These are phyloP conservation scores for Mycena pura DNA, from an alignment of 768 basidiomycete species.

Conservation along the genomic window DNA sequence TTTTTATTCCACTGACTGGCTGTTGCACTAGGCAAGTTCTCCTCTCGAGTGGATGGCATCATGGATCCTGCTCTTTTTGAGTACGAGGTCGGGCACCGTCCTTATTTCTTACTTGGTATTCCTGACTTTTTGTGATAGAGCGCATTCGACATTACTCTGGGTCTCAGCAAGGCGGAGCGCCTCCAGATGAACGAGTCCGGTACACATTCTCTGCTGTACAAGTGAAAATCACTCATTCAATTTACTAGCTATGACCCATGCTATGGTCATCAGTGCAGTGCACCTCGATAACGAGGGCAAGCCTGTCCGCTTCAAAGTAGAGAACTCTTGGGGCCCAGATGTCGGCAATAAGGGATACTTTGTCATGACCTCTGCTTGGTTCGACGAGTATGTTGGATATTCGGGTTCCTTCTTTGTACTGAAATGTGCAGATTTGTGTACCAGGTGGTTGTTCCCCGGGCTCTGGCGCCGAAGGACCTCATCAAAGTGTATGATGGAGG, in stretches of 20 bases:
- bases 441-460: slow-evolving; percentile 89
- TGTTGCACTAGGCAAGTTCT: slow-evolving; percentile 65
- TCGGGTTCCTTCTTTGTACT: neutral
- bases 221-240: neutral
- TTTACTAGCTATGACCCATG: slow-evolving; percentile 82
- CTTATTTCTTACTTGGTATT: neutral
- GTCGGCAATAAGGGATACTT: slow-evolving; percentile 87
- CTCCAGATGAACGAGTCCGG: slow-evolving; percentile 79
- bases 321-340: slow-evolving; percentile 91
- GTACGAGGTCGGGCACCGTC: slow-evolving; percentile 64
- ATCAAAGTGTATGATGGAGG: slow-evolving; percentile 79
- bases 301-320: slow-evolving; percentile 92
- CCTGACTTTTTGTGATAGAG: slow-evolving; percentile 46
- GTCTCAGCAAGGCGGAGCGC: slow-evolving; percentile 85
- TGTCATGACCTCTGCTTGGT: slow-evolving; percentile 94
- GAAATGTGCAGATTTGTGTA: slow-evolving; percentile 70
- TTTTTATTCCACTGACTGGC: neutral
- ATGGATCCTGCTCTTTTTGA: slow-evolving; percentile 88
- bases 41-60: slow-evolving; percentile 72
- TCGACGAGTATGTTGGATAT: slow-evolving; percentile 66
- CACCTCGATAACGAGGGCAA: slow-evolving; percentile 79
- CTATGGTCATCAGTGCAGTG: slow-evolving; percentile 93
- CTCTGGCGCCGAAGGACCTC: slow-evolving; percentile 80
- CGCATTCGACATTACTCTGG: slow-evolving; percentile 83
- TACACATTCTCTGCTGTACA: neutral